phyloP scores from a whole-genome alignment of 2,329 filamentous ascomycete genomes.

The Teratosphaeria nubilosa region DNA sequence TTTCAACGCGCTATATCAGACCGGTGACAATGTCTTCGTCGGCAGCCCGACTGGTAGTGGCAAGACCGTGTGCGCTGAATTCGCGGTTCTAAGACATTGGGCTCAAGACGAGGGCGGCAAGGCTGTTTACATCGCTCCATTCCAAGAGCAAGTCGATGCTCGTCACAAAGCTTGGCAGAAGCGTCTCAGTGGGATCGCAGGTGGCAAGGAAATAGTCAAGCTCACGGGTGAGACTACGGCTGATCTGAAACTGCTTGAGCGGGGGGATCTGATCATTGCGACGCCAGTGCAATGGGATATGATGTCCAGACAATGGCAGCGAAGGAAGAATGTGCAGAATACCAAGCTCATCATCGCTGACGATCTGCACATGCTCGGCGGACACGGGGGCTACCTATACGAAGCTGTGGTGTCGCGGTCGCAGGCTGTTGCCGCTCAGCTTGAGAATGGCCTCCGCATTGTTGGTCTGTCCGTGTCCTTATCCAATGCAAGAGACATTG shows the following conservation, averaged over 20 bases:
- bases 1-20: constrained; percentile 85
- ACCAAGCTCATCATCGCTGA: constrained; percentile 90
- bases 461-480: constrained; percentile 85
- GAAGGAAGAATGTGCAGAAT: constrained; percentile 86
- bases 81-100: constrained; percentile 86
- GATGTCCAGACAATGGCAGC: constrained; percentile 89
- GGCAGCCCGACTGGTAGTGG: constrained; percentile 90
- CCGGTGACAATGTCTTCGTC: constrained; percentile 87
- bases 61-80: constrained; percentile 94
- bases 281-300: constrained; percentile 95
- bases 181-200: constrained; percentile 59
- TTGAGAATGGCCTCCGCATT: constrained; percentile 75
- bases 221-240: constrained; percentile 85
- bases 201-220: constrained; percentile 85
- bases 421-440: constrained; percentile 87
- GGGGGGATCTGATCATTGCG: constrained; percentile 79
- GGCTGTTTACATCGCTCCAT: constrained; percentile 88
- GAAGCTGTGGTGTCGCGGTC: constrained; percentile 96
- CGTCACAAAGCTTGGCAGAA: constrained; percentile 77
- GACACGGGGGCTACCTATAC: constrained; percentile 77
- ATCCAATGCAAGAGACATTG: constrained; percentile 84
- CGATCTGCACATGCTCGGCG: constrained; percentile 87
- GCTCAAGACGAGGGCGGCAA: constrained; percentile 59
- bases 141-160: constrained; percentile 82
- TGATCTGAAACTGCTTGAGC: constrained; percentile 79